Evolutionary conservation across 495 filamentous ascomycete genomes (phyloP), one percentile per base, ranked within the genome.

Genomic region (Penicillium riverlandense): DNA sequence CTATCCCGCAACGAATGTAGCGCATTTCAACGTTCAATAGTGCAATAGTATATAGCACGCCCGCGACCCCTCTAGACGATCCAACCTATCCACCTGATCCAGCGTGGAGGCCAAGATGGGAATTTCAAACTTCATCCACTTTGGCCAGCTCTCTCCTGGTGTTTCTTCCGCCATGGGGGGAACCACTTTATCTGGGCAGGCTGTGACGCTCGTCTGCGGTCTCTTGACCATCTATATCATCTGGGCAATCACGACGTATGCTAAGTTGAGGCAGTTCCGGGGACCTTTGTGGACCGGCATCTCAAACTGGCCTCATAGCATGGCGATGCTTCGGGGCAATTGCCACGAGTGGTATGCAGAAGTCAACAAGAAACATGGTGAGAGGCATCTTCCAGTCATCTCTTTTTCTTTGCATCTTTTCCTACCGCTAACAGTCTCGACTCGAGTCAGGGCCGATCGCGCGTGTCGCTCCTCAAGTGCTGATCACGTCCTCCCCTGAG

Each of bases 281-380:
- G 49, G 49, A 30, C 49, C 44, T 11, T 32, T 27, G 15, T 45
- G 48, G 48, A 53, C 58, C 13, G 54, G 54, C 11, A 42, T 66
- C 15, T 64, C 58, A 22, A 55, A 57, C 47, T 44, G 58, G 37
- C 58, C 52, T 41, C 61, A 64, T 41, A 62, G 58, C 27, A 50
- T 49, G 8, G 63, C 56, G 3, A 51, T 64, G 10, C 46, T 64
- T 15, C 40, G 54, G 11, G 45, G 50, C 4, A 53, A 51, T 43
- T 55, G 56, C 34, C 54, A 66, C 41, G 43, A 40, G 42, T 59
- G 47, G 41, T 66, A 66, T 37, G 57, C 53, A 7, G 50, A 62
- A 27, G 43, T 54, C 29, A 62, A 44, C 36, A 48, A 64, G 40
- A 59, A 64, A 59, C 45, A 62, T 47, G 63, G 63, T 62, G 45